phyloP scores from a whole-genome alignment of 208 protist genomes.

The Leishmania mexicana region DNA sequence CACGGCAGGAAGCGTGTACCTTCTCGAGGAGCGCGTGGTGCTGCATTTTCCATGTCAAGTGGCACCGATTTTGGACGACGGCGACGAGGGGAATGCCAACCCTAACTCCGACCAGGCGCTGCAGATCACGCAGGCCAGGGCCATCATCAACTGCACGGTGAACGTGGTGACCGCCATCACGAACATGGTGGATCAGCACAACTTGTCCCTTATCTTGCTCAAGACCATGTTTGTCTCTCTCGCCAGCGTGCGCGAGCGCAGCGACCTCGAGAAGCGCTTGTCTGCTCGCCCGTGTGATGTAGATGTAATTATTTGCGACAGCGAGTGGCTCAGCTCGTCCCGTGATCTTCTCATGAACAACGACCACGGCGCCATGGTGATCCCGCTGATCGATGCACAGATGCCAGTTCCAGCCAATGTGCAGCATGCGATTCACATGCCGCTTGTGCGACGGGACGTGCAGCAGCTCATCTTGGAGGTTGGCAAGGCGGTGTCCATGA shows the following conservation, averaged over 20 bases:
- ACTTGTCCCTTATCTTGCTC: conserved; percentile 85
- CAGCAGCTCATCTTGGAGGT: conserved; percentile 81
- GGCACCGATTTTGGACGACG: conserved; percentile 71
- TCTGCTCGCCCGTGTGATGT: conserved; percentile 70
- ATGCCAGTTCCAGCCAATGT: conserved; percentile 52
- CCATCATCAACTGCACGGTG: conserved; percentile 87
- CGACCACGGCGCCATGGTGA: conserved; percentile 73
- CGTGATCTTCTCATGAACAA: conserved; percentile 64
- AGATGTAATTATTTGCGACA: conserved; percentile 89
- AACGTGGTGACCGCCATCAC: conserved; percentile 87
- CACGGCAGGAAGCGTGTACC: conserved; percentile 57
- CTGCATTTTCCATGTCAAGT: conserved; percentile 89
- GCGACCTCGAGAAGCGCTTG: conserved; percentile 79
- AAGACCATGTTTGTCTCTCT: conserved; percentile 92
- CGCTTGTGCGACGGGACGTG: conserved; percentile 72
- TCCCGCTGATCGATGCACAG: conserved; percentile 60
- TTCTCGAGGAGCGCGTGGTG: conserved; percentile 39
- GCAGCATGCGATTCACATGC: conserved; percentile 72
- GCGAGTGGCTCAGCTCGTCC: conserved; percentile 77
- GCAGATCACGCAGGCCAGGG: conserved; percentile 71
- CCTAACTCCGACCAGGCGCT: conserved; percentile 42
- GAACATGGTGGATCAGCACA: conserved; percentile 91
- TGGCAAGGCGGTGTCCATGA: conserved; percentile 74
- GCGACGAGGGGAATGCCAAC: conserved; percentile 37
- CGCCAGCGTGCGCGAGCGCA: conserved; percentile 70